Evolutionary conservation across 2,329 filamentous ascomycete species (phyloP), one percentile per base, ranked within the genome.

Genomic region (Microthyrium microscopicum): DNA sequence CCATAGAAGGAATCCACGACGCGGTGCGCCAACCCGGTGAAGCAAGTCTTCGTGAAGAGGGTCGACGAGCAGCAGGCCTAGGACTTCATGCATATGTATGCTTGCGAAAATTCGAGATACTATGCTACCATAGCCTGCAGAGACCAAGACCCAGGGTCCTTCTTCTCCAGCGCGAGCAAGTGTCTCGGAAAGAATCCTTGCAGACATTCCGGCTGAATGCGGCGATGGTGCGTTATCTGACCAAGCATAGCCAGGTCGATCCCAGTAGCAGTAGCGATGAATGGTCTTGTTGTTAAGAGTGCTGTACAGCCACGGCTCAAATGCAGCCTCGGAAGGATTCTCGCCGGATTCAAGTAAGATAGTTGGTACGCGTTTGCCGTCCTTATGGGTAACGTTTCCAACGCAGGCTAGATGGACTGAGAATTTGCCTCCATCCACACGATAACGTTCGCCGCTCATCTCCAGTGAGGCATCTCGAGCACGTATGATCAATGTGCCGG

Each of bases 171-270:
- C 73, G 26, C 72, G 64, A 2, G 77, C 75, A 5, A 98, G 67
- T 3, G 84, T 82, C 57, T 95, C 85, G 27, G 82, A 85, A 18
- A 95, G 62, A 0, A 76, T 82, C 47, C 93, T 84, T 4, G 81
- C 76, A n/a, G 80, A 77, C 70, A 94, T 93, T 27, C 85, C 84
- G 4, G 83, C 87, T 4, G 82, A 92, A 45, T 93, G 76, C 0
- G 89, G 89, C 5, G 85, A 94, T 2, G 89, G 89, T 0, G 87
- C 84, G 35, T 89, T 87, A 55, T 98, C 89, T 29, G 73, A 72
- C 75, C 83, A 93, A 5, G 70, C 87, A 36, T 87, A 69, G 2
- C 89, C 89, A 1, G 89, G 89, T 16, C 89, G 77, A 51, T 98
- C 89, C 51, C 82, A 85, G 55, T 93, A 94, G 64, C 89, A 98